Conservation (phyloP, 164 flowering plant species). For the Vitis rupestris region DNA sequence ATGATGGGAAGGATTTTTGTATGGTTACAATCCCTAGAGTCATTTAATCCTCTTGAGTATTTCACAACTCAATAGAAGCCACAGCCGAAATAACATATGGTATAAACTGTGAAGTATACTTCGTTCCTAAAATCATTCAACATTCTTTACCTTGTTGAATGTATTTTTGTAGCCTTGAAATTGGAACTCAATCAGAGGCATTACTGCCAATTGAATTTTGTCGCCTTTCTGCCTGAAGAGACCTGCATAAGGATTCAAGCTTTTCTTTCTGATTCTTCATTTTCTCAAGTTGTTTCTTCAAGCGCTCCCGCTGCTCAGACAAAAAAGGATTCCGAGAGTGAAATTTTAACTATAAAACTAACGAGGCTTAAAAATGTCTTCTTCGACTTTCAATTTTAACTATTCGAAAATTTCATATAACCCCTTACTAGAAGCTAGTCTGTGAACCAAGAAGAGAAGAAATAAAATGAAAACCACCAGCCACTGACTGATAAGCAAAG, state of each 20-base stretch:
- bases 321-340: neutral
- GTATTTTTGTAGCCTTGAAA: neutral
- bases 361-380: too few relatives aligned
- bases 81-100: neutral
- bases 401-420: too few relatives aligned
- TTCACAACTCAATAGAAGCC: neutral
- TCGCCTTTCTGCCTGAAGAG: slow-evolving; percentile 89
- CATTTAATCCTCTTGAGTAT: neutral
- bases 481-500: too few relatives aligned
- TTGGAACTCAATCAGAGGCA: slow-evolving; percentile 29
- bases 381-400: too few relatives aligned
- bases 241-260: slow-evolving; percentile 86
- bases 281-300: slow-evolving; percentile 88
- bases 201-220: slow-evolving; percentile 34
- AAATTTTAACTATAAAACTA: neutral
- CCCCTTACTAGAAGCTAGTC: too few relatives aligned
- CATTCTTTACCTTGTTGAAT: neutral
- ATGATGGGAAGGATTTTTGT: too few relatives aligned
- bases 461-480: too few relatives aligned
- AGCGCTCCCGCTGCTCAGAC: slow-evolving; percentile 56
- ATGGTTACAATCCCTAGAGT: too few relatives aligned
- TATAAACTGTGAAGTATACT: neutral
- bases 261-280: slow-evolving; percentile 83
- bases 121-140: neutral
- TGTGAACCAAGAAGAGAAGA: too few relatives aligned